Percentiles rank a stretch among this genome's conserved stretches.
Conservation (phyloP, 2,329 filamentous ascomycete species). For the Xylariaceae sp. region DNA sequence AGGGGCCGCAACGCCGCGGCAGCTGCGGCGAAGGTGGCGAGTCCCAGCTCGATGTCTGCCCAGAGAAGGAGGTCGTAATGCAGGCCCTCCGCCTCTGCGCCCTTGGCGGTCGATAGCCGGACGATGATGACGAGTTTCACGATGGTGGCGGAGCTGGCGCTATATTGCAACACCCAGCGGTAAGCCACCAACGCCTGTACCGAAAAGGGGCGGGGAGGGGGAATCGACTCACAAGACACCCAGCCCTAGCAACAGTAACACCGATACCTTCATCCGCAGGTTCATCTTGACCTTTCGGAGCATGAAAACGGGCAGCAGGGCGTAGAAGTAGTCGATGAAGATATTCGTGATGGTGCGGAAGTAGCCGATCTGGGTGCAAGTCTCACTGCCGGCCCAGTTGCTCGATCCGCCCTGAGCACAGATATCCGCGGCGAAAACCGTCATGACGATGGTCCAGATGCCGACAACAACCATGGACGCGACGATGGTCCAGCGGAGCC, state of each 20-base stretch:
- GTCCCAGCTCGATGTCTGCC: constrained; percentile 38
- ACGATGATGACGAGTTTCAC: constrained; percentile 39
- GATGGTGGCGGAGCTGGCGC: constrained; percentile 39
- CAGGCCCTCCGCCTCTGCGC: constrained; percentile 24
- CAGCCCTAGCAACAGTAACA: constrained; percentile 35
- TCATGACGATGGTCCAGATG: constrained; percentile 38
- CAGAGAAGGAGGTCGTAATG: constrained; percentile 38
- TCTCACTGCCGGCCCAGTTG: constrained; percentile 34
- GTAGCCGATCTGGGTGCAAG: constrained; percentile 34
- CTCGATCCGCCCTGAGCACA: constrained; percentile 34
- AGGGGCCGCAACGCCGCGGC: constrained; percentile 37
- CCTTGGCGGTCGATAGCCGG: constrained; percentile 27
- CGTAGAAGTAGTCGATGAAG: constrained; percentile 41
- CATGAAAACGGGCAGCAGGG: constrained; percentile 35
- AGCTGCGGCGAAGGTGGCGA: constrained; percentile 37
- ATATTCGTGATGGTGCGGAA: constrained; percentile 40
- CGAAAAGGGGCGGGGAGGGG: too few relatives aligned
- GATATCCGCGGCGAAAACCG: constrained; percentile 36
- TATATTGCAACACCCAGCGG: constrained; percentile 4
- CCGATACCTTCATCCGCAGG: constrained; percentile 31
- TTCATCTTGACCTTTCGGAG: constrained; percentile 36
- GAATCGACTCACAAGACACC: constrained; percentile 35
- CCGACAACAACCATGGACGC: constrained; percentile 33
- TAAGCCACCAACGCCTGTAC: background rate
- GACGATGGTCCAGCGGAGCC: constrained; percentile 29